Conservation (phyloP, 2,329 filamentous ascomycete species). For the Gaeumannomyces tritici region DNA sequence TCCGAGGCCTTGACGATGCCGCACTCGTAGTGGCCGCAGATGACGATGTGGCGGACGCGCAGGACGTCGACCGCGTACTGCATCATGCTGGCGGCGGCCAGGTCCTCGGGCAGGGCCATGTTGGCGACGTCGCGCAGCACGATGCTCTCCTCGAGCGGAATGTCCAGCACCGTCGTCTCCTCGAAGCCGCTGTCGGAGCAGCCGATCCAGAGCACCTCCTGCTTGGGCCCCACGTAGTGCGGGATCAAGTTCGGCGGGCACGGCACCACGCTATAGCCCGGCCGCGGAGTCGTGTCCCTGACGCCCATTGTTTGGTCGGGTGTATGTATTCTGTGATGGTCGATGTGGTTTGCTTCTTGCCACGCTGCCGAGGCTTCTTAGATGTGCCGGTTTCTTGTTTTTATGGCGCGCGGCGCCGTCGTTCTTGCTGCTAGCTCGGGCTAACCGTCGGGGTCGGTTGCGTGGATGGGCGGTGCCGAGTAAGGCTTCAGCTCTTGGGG, state of each 20-base stretch:
- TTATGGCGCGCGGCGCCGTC: background rate
- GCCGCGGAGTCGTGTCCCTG: background rate
- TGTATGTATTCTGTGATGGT: background rate
- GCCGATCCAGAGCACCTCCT: conserved; percentile 9
- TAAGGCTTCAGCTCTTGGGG: background rate
- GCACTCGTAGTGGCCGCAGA: conserved; percentile 9
- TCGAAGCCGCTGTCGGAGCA: conserved; percentile 10
- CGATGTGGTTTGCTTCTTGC: background rate
- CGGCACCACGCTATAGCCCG: conserved; percentile 3
- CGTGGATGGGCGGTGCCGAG: background rate
- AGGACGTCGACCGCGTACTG: conserved; percentile 8
- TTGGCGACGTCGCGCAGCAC: conserved; percentile 8
- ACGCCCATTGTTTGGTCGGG: background rate
- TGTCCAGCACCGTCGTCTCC: conserved; percentile 7
- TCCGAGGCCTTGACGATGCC: conserved; percentile 6
- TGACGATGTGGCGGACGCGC: conserved; percentile 6
- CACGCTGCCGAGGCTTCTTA: background rate
- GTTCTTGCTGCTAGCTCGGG: background rate
- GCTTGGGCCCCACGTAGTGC: conserved; percentile 4
- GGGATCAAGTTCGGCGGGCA: conserved; percentile 6
- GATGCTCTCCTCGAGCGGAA: conserved; percentile 8
- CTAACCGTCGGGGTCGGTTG: background rate
- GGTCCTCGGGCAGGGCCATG: conserved; percentile 7
- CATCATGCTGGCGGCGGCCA: conserved; percentile 4
- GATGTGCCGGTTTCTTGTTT: background rate